Conservation (phyloP, 1,139 yeast genomes). For the Candida sanyaensis region DNA sequence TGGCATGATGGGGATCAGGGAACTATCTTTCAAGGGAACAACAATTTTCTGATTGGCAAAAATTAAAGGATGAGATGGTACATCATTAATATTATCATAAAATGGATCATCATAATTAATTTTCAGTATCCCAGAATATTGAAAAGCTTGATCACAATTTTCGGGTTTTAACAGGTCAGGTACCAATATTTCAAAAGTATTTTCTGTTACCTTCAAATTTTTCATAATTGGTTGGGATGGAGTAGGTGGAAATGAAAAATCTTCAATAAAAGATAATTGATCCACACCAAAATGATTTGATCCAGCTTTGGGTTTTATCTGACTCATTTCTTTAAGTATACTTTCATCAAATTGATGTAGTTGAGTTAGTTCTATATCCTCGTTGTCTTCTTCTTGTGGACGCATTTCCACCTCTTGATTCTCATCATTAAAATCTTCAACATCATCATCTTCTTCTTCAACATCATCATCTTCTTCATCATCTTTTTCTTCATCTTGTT, state of each 20-base stretch:
- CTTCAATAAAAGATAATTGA: constrained; percentile 5
- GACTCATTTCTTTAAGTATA: constrained; percentile 17
- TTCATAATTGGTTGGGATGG: constrained; percentile 5
- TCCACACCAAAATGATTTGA: constrained; percentile 6
- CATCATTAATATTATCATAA: constrained; percentile 54
- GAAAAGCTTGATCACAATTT: constrained; percentile 37
- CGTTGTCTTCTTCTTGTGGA: constrained; percentile 10
- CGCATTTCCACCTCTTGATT: no score
- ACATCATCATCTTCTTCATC: no score
- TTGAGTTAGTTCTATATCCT: constrained; percentile 10
- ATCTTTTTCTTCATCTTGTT: no score
- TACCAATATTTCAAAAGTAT: constrained; percentile 19
- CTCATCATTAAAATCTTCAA: neutral
- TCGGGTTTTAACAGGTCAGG: constrained; percentile 22
- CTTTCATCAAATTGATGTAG: constrained; percentile 15
- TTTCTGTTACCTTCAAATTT: constrained; percentile 12
- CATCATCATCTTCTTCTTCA: constrained; percentile 14
- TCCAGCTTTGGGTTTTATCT: constrained; percentile 8
- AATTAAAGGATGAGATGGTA: constrained; percentile 55
- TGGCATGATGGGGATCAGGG: constrained; percentile 15
- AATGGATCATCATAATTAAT: constrained; percentile 64
- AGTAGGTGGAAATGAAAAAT: constrained; percentile 13
- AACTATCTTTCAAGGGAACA: constrained; percentile 29
- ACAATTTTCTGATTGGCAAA: constrained; percentile 68
- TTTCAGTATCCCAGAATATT: constrained; percentile 47